Conservation (phyloP, 2,329 filamentous ascomycete genomes). For the Alternaria alternata region DNA sequence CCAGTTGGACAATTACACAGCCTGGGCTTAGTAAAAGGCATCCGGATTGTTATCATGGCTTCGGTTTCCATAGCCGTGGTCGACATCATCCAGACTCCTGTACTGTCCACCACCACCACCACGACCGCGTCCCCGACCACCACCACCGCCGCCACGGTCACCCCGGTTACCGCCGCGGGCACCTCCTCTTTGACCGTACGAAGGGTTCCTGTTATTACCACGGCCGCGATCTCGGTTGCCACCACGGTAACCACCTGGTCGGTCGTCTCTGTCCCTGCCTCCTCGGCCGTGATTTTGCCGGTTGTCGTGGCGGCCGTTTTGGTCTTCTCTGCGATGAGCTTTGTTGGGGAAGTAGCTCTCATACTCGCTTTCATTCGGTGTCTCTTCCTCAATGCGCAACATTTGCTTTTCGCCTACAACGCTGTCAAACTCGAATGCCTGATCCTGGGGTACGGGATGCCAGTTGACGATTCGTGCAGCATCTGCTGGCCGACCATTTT, state of each 20-base stretch:
- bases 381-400: constrained; percentile 79
- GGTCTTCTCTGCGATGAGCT: constrained; percentile 52
- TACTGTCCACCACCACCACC: constrained; percentile 48
- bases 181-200: constrained; percentile 42
- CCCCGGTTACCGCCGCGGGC: constrained; percentile 54
- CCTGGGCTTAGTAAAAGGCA: constrained; percentile 39
- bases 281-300: constrained; percentile 35
- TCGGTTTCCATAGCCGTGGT: constrained; percentile 37
- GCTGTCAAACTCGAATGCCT: constrained; percentile 80
- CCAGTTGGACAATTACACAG: background rate
- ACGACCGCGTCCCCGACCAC: constrained; percentile 42
- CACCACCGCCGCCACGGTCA: constrained; percentile 49
- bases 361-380: constrained; percentile 66
- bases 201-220: constrained; percentile 37
- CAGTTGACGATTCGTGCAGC: constrained; percentile 83
- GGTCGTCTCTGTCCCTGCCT: constrained; percentile 35
- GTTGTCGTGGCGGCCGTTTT: constrained; percentile 55
- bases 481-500: constrained; percentile 78
- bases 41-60: constrained; percentile 45
- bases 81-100: constrained; percentile 55
- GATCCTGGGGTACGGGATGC: constrained; percentile 76
- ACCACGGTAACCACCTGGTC: constrained; percentile 40
- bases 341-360: constrained; percentile 70
- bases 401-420: constrained; percentile 87
- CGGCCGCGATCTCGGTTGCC: constrained; percentile 46